phyloP scores from a whole-genome alignment of 2,329 filamentous ascomycete species.

The Diaporthe capsici region DNA sequence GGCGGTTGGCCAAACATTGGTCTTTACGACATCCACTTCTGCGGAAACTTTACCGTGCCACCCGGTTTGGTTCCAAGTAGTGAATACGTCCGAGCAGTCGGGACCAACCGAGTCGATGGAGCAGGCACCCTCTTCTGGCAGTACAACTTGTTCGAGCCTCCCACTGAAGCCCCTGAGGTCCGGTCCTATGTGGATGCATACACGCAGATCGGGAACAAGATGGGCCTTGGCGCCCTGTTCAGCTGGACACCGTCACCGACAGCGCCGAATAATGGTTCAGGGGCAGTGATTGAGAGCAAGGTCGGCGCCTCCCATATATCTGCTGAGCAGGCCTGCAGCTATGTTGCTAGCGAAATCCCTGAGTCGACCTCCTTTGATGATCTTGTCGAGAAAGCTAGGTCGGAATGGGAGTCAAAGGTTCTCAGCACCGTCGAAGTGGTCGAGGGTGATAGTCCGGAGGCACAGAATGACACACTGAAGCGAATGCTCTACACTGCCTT shows the following conservation, averaged over 20 bases:
- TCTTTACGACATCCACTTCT: slow-evolving; percentile 23
- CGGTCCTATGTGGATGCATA: slow-evolving; percentile 24
- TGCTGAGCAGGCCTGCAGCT: slow-evolving; percentile 28
- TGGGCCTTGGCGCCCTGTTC: slow-evolving; percentile 33
- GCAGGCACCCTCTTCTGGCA: slow-evolving; percentile 34
- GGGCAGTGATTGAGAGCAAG: slow-evolving; percentile 30
- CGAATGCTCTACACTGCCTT: slow-evolving; percentile 64
- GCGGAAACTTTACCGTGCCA: slow-evolving; percentile 33
- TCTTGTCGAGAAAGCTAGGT: slow-evolving; percentile 28
- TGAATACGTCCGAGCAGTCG: slow-evolving; percentile 30
- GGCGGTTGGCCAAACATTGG: slow-evolving; percentile 34
- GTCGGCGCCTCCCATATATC: slow-evolving; percentile 29
- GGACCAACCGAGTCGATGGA: slow-evolving; percentile 19
- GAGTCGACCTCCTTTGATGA: slow-evolving; percentile 25
- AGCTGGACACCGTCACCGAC: slow-evolving; percentile 22
- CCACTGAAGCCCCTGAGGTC: not conserved
- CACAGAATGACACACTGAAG: slow-evolving; percentile 33
- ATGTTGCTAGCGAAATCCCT: slow-evolving; percentile 26
- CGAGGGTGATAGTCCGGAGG: slow-evolving; percentile 1
- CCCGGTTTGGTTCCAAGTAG: slow-evolving; percentile 10
- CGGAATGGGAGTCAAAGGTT: slow-evolving; percentile 33
- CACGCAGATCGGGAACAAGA: slow-evolving; percentile 30
- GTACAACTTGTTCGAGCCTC: slow-evolving; percentile 12
- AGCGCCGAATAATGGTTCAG: not conserved
- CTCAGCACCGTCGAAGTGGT: slow-evolving; percentile 34